Evolutionary conservation across 257 asterid species (phyloP), one percentile per base, ranked within the genome.

Genomic region (Phtheirospermum japonicum): DNA sequence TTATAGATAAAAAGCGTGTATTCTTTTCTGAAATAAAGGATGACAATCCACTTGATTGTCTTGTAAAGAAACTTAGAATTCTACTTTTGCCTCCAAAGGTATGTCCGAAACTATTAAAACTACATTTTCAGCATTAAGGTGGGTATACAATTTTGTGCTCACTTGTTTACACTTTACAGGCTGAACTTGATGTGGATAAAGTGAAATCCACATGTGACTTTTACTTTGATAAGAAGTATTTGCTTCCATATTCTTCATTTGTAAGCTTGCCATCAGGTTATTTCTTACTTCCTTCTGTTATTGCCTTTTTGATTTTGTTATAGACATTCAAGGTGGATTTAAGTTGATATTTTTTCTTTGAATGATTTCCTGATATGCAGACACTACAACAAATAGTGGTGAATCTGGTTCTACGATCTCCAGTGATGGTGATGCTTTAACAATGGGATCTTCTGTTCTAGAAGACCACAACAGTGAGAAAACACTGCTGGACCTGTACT

Each of bases 21-120:
- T 91, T 91, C 75, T 72, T 81, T 14, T 90, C 98, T 16, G 94
- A 88, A 59, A 48, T 85, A 10, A 83, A 62, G 76, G 87, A 90
- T 65, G 94, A 80, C 16, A 90, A 88, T 33, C 87, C 83, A 26
- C 75, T 90, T 4, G 79, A 81, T 19, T 82, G 92, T 62, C 86
- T 90, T 10, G 72, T 88, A 4, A 75, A 63, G 46, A 75, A 70
- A 57, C 72, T 86, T 1, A 66, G 32, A 11, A 75, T 90, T 37
- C 65, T 55, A 11, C 61, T 58, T 26, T 19, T 85, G 43, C 82
- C 82, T 0, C 16, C 69, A 31, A 72, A 82, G 67, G 96, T 83
- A 80, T 20, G 83, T 4, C 34, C 30, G 40, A n/a, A 32, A 26
- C 31, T 2, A 42, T 33, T 18, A 4, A 34, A 1, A 14, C 18